Conservation (phyloP, 2,329 filamentous ascomycete genomes). For the Apiospora sp. region DNA sequence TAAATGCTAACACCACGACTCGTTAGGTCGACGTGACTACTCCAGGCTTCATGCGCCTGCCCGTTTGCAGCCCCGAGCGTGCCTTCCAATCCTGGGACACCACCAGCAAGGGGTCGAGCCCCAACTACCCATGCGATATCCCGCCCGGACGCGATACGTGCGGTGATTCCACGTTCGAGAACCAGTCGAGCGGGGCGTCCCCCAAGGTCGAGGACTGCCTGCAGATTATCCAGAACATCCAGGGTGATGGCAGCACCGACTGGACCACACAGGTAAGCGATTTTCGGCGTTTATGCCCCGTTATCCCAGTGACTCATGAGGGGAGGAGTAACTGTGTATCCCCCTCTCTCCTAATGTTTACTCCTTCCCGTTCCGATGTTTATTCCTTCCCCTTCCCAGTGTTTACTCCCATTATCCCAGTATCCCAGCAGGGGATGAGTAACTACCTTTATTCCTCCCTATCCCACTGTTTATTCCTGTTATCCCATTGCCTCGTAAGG, state of each 20-base stretch:
- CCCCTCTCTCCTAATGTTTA: too few relatives aligned
- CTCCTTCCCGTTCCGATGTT: too few relatives aligned
- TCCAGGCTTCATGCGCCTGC: slow-evolving; percentile 47
- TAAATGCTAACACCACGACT: too few relatives aligned
- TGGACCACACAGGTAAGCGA: slow-evolving; percentile 11
- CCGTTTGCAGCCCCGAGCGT: slow-evolving; percentile 46
- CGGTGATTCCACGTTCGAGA: slow-evolving; percentile 42
- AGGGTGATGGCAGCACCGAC: slow-evolving; percentile 33
- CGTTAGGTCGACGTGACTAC: slow-evolving; percentile 40
- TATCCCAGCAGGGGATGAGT: too few relatives aligned
- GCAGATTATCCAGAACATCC: slow-evolving; percentile 45
- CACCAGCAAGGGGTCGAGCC: slow-evolving; percentile 29
- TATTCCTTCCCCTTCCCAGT: too few relatives aligned
- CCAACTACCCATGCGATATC: slow-evolving; percentile 46
- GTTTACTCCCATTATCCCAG: too few relatives aligned
- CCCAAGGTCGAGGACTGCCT: slow-evolving; percentile 45
- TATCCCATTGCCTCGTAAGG: too few relatives aligned
- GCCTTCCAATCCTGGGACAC: slow-evolving; percentile 45
- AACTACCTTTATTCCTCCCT: too few relatives aligned
- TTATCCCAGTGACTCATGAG: too few relatives aligned
- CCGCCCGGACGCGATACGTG: slow-evolving; percentile 38
- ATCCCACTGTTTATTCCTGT: too few relatives aligned
- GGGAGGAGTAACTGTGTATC: too few relatives aligned
- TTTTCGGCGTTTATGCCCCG: too few relatives aligned
- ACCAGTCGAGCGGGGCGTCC: slow-evolving; percentile 45